Percentiles rank a stretch among this genome's conserved stretches.
Conservation (phyloP, 257 asterid genomes). For the Solanum okadae region DNA sequence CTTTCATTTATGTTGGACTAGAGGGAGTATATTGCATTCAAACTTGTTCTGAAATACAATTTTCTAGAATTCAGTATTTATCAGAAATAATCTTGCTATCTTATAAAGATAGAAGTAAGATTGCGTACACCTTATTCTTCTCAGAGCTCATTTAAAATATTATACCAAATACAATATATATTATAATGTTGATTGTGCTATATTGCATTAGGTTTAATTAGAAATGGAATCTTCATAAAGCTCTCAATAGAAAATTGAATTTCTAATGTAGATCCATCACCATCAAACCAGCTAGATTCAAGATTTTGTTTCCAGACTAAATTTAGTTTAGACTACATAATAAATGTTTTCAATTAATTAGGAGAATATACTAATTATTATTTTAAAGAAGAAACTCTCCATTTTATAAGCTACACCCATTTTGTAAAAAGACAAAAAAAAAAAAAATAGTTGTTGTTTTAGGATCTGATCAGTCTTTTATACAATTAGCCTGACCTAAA, state of each 20-base stretch:
- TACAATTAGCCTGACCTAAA: not conserved
- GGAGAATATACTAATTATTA: not conserved
- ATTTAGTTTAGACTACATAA: not conserved
- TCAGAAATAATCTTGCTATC: not conserved
- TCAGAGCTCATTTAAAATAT: too few species aligned
- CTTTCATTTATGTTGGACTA: not conserved
- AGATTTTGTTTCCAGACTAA: not conserved
- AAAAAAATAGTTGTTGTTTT: not conserved
- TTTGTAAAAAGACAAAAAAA: not conserved
- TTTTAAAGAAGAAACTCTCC: not conserved
- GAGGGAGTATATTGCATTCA: not conserved
- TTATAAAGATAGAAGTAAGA: too few species aligned
- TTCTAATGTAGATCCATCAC: not conserved
- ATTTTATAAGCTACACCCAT: not conserved
- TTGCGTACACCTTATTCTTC: too few species aligned
- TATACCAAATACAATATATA: too few species aligned
- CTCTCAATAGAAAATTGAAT: not conserved
- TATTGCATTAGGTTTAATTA: not conserved
- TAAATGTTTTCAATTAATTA: not conserved
- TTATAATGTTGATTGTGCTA: not conserved
- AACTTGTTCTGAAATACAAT: not conserved
- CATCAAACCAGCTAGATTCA: not conserved
- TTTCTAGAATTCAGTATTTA: too few species aligned
- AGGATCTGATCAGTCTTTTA: not conserved
- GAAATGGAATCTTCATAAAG: not conserved